Evolutionary conservation across 2,329 filamentous ascomycete species (phyloP), one percentile per base, ranked within the genome.

Genomic region (Incumbomyces lentus): DNA sequence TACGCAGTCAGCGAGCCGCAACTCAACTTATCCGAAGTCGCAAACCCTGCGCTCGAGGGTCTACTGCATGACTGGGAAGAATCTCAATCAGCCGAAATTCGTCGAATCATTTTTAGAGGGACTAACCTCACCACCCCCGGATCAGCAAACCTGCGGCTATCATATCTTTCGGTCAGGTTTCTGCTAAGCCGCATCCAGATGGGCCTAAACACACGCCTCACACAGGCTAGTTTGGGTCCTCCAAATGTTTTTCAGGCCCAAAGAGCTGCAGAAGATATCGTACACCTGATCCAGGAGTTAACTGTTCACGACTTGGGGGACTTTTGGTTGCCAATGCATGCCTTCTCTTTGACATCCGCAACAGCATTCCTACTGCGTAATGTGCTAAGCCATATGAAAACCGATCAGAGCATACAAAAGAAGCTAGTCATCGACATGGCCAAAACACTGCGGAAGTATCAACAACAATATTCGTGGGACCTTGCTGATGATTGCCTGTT

Each of bases 341-440:
- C 71, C 0, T 75, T 73, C 46, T 62, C 67, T 1, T 66, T 74
- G n/a, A 66, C 71, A 0, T 68, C 70, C 1, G 70, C 74, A 0
- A 67, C 70, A 12, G 74, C 68, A 34, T 74, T 75, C 33, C 57
- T 76, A 22, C 58, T 76, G 7, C 64, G 73, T 2, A 71, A 68
- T 47, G 71, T 68, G 0, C 56, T 76, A 2, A 56, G 61, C 1
- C 45, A 43, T 14, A 33, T 18, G 12, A 38, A 37, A 31, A 18
- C 32, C 1, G 60, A 60, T 2, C 60, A 65, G 33, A 67, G 64
- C 39, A 57, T 54, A 6, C 68, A 69, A 0, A 58, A 74, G 8
- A 58, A 59, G n/a, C 63, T 73, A 44, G 69, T 71, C 0, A 61
- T 59, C 4, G 65, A 68, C 16, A 60, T 75, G 10, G 58, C 74